Base-by-base conservation (phyloP, 345 rosid genomes). In the Streptanthus diversifolius region DNA sequence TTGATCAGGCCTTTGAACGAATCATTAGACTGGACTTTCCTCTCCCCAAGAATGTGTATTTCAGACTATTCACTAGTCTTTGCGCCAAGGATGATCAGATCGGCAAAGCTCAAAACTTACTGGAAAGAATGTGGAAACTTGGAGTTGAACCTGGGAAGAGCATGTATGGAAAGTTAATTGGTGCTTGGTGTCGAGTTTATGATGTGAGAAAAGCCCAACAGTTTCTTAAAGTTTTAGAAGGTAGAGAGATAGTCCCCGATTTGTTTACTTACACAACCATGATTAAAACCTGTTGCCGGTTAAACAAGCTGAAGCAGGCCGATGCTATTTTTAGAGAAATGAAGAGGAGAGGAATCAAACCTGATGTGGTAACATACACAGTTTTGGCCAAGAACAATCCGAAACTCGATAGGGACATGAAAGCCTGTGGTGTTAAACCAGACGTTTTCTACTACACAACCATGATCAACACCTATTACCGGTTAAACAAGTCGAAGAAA, bases 361-460 rank as follows among this genome's bases (percentile, higher is more conserved):
- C 85, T 48, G 91, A 88, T 85, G 78, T 87, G 52, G 63, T 86
- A 59, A 77, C 83, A 8, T 85, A 77, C 68, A 86, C 95, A 1
- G 86, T 88, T 68, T 78, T 90, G 73, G 84, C 84, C 36, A 74
- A 62, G 54, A 84, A 63, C 59, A 49, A 18, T 63, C 66, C 68
- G 1, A 15, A 51, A 55, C 59, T 67, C 54, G 40, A 32, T 17
- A 24, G 79, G 59, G 91, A 85, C 36, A 72, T 53, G 63, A 24
- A 17, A 63, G 55, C 14, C 14, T 17, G 36, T 55, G 56, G 13
- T 63, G 48, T 72, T 11, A n/a, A 54, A 22, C 70, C 64, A 32
- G 77, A 72, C 37, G 70, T 63, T 55, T 33, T 73, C 39, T 64
- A 32, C 57, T 72, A 54, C 76, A 72, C 70, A 15, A 11, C 39